phyloP scores from a whole-genome alignment of 1,284 basidiomycete species.

The Malassezia vespertilionis region DNA sequence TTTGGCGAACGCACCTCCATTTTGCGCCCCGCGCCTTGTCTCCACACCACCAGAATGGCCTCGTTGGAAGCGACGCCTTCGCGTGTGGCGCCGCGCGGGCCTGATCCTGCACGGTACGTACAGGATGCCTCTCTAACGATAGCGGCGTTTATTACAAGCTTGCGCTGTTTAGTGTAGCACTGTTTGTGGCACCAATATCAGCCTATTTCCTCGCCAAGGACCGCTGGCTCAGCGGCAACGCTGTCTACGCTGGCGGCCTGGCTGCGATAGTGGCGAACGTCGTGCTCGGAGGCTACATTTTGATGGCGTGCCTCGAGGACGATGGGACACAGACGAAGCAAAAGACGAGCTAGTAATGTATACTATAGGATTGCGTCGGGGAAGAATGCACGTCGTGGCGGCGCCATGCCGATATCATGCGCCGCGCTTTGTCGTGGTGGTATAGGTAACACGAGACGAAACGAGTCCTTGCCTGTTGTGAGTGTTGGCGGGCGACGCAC shows the following conservation, averaged over 20 bases:
- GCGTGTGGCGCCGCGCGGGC: constrained; percentile 11
- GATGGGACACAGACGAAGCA: constrained; percentile 9
- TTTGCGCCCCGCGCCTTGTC: background rate
- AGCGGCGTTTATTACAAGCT: constrained; percentile 41
- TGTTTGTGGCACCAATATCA: constrained; percentile 38
- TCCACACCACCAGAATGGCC: background rate
- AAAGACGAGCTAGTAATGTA: constrained; percentile 13
- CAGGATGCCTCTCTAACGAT: background rate
- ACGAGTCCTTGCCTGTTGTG: constrained; percentile 35
- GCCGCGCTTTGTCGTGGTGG: background rate
- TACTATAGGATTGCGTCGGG: background rate
- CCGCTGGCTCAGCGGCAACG: constrained; percentile 28
- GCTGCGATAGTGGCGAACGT: constrained; percentile 43
- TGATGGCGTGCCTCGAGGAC: constrained; percentile 41
- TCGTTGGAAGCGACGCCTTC: constrained; percentile 12
- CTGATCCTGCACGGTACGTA: constrained; percentile 13
- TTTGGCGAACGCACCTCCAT: constrained; percentile 10
- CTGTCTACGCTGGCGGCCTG: constrained; percentile 42
- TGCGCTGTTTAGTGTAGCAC: constrained; percentile 32
- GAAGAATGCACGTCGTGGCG: background rate
- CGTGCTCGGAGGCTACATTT: constrained; percentile 39
- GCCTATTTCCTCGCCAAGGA: constrained; percentile 40
- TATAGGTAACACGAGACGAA: constrained; percentile 25
- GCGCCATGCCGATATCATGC: background rate
- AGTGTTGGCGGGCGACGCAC: constrained; percentile 24